phyloP scores from a whole-genome alignment of 106 monocot genomes.

The Triglochin maritima region DNA sequence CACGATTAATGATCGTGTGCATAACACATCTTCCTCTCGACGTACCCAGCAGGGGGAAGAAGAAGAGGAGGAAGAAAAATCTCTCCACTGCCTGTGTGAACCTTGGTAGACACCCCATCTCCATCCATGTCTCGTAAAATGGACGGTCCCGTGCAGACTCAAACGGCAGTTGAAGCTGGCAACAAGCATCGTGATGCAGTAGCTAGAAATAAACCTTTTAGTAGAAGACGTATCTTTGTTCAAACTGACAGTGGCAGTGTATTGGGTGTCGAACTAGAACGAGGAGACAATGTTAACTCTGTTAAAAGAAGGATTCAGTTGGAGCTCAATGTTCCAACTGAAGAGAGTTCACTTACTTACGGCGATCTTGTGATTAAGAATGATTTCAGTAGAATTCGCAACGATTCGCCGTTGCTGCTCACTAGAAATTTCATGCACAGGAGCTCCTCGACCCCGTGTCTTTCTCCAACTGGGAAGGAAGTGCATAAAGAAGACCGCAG shows the following conservation, averaged over 20 bases:
- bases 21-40: no score
- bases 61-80: no score
- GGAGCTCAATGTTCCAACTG: slow-evolving; percentile 54
- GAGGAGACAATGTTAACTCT: slow-evolving; percentile 64
- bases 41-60: no score
- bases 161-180: slow-evolving; percentile 56
- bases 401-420: slow-evolving; percentile 66
- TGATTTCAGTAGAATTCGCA: slow-evolving; percentile 50
- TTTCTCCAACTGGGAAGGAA: slow-evolving; percentile 53
- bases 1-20: no score
- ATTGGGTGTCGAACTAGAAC: slow-evolving; percentile 50
- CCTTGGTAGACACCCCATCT: no score
- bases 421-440: slow-evolving; percentile 49
- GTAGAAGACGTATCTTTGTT: slow-evolving; percentile 56
- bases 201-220: slow-evolving; percentile 29
- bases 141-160: slow-evolving; percentile 70
- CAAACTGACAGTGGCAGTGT: slow-evolving; percentile 62
- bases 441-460: slow-evolving; percentile 61
- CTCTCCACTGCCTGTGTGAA: no score
- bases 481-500: slow-evolving; percentile 39
- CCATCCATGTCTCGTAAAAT: slow-evolving; percentile 44
- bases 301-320: slow-evolving; percentile 62
- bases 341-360: slow-evolving; percentile 60
- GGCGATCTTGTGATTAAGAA: slow-evolving; percentile 72
- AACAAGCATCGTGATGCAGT: slow-evolving; percentile 30